A percentile compares a stretch with the other conserved stretches of the same genome.
Conservation (phyloP, 495 filamentous ascomycete species). For the Tuber brumale region DNA sequence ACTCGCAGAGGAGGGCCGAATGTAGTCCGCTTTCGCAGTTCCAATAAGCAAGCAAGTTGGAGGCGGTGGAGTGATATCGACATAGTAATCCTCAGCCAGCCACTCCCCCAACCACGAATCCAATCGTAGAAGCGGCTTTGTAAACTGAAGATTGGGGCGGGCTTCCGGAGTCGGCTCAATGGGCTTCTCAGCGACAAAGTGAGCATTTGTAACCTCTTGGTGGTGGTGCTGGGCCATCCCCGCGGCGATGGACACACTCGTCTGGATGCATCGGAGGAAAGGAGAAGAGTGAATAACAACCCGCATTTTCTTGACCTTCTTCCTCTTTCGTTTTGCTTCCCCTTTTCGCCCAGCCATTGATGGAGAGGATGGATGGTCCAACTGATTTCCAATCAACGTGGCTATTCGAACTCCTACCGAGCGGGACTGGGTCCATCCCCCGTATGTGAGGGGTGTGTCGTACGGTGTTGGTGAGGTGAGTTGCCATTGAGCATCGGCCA, state of each 20-base stretch:
- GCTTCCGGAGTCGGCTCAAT: conserved; percentile 27
- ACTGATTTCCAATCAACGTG: conserved; percentile 55
- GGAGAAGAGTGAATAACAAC: conserved; percentile 87
- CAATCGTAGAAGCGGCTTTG: conserved; percentile 62
- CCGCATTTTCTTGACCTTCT: conserved; percentile 58
- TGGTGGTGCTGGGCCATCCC: conserved; percentile 66
- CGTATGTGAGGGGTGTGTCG: conserved; percentile 90
- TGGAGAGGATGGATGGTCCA: conserved; percentile 6
- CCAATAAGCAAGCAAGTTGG: conserved; percentile 78
- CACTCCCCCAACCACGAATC: conserved; percentile 95
- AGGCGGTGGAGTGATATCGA: conserved; percentile 82
- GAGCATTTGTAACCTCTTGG: conserved; percentile 39
- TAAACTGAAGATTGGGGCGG: conserved; percentile 39
- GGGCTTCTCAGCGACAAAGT: conserved; percentile 28
- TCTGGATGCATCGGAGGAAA: conserved; percentile 88
- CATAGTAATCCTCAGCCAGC: conserved; percentile 88
- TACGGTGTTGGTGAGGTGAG: conserved; percentile 90
- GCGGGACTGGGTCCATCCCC: conserved; percentile 82
- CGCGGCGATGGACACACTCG: conserved; percentile 79
- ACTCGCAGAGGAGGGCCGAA: conserved; percentile 23
- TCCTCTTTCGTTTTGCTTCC: conserved; percentile 14
- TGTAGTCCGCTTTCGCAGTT: conserved; percentile 61
- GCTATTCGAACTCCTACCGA: conserved; percentile 73
- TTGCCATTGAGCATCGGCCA: conserved; percentile 91
- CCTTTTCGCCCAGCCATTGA: conserved; percentile 25